These are phyloP conservation scores for Zopfochytrium polystomum DNA, from an alignment of 371 early-diverging fungal genomes.

Conservation along the genomic window DNA sequence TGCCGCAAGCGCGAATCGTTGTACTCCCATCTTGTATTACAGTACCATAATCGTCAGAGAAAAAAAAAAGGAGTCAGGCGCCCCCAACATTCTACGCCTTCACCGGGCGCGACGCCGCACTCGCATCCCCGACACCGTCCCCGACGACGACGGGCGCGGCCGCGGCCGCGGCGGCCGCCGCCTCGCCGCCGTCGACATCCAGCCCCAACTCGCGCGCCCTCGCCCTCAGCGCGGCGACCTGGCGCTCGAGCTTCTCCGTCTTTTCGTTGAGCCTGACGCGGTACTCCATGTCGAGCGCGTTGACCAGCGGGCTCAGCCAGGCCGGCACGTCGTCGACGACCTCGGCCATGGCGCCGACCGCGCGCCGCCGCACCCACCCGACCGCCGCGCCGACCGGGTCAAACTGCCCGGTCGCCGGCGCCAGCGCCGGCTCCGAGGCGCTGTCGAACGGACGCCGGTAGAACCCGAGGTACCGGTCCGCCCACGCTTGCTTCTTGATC, in stretches of 20 bases:
- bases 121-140: too few species aligned
- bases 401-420: slow-evolving; percentile 11
- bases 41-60: too few species aligned
- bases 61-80: too few species aligned
- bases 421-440: neutral
- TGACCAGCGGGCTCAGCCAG: slow-evolving; percentile 40
- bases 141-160: too few species aligned
- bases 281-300: slow-evolving; percentile 48
- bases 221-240: slow-evolving; percentile 32
- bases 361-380: slow-evolving; percentile 3
- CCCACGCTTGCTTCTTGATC: neutral
- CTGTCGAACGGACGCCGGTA: neutral
- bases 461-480: neutral
- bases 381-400: slow-evolving; percentile 31
- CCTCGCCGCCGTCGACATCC: too few species aligned
- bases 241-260: slow-evolving; percentile 35
- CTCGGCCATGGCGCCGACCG: slow-evolving; percentile 12
- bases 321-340: slow-evolving; percentile 24
- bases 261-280: slow-evolving; percentile 37
- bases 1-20: too few species aligned
- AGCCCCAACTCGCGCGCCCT: slow-evolving; percentile 13
- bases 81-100: too few species aligned
- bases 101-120: too few species aligned
- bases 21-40: too few species aligned
- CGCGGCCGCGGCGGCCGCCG: too few species aligned